Percentiles rank a stretch among this genome's conserved stretches.
phyloP scores from a whole-genome alignment of 257 asterid genomes.

The Cruciata laevipes region DNA sequence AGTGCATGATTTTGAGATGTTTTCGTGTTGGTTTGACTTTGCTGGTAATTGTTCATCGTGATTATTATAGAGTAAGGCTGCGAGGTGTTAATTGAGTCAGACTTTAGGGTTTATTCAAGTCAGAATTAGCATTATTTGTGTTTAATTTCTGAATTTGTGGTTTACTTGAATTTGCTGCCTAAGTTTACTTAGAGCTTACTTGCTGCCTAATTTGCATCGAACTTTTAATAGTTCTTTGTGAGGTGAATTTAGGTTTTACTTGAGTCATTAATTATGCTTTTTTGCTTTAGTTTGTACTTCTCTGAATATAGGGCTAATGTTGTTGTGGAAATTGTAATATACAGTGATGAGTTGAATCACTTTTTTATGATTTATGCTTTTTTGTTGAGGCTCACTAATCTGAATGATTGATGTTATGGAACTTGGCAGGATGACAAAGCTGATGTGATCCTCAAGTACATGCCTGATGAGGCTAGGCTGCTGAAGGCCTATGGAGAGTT shows the following conservation, averaged over 20 bases:
- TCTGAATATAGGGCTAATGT: not conserved
- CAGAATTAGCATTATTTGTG: too few species aligned
- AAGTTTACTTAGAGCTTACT: not conserved
- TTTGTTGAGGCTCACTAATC: not conserved
- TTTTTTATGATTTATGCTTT: too few species aligned
- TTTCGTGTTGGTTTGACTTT: not conserved
- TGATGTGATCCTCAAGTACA: slow-evolving; percentile 82
- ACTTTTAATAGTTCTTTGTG: not conserved
- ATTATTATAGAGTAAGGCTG: not conserved
- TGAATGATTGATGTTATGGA: not conserved
- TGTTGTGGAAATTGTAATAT: too few species aligned
- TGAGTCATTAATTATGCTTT: not conserved
- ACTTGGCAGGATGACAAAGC: slow-evolving; percentile 81
- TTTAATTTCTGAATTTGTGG: too few species aligned
- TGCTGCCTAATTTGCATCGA: not conserved
- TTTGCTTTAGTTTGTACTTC: not conserved
- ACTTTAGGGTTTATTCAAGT: not conserved
- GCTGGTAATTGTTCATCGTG: not conserved
- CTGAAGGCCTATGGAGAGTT: slow-evolving; percentile 94
- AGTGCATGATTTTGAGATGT: not conserved
- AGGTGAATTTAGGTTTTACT: not conserved
- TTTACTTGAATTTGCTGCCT: not conserved
- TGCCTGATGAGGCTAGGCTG: slow-evolving; percentile 90
- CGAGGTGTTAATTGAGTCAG: not conserved
- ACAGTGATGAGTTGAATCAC: too few species aligned